A percentile compares a stretch with the other conserved stretches of the same genome.
Conservation (phyloP, 164 flowering plant genomes). For the Houttuynia cordata region DNA sequence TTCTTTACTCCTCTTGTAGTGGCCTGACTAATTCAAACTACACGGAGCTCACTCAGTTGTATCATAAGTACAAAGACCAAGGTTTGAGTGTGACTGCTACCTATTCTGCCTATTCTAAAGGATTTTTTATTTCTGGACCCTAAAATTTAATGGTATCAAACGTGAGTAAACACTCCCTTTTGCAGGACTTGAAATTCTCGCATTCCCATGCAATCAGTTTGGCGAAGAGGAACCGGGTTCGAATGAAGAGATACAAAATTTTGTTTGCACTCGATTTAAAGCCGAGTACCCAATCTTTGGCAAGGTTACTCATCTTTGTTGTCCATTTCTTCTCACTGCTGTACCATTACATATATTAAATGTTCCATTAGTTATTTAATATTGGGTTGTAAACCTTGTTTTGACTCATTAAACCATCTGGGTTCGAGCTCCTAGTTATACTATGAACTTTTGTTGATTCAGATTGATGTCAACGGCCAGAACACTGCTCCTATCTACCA, state of each 20-base stretch:
- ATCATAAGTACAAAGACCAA: slow-evolving; percentile 65
- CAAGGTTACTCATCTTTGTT: slow-evolving; percentile 33
- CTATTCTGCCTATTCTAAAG: no score
- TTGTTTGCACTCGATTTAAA: slow-evolving; percentile 79
- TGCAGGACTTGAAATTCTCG: slow-evolving; percentile 75
- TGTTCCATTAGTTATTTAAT: no score
- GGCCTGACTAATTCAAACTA: slow-evolving; percentile 82
- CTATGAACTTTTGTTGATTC: no score
- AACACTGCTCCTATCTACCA: slow-evolving; percentile 13
- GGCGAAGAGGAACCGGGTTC: slow-evolving; percentile 75
- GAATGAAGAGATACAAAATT: slow-evolving; percentile 56
- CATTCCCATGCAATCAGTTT: slow-evolving; percentile 94
- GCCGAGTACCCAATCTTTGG: slow-evolving; percentile 84
- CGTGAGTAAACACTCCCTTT: background rate
- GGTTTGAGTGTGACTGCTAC: slow-evolving; percentile 24
- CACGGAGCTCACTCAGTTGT: slow-evolving; percentile 55
- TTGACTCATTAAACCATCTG: no score
- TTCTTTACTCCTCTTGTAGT: slow-evolving; percentile 27
- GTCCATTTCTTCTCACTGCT: no score
- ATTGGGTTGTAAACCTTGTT: no score
- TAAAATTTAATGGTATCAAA: background rate
- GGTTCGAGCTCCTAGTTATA: no score
- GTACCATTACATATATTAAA: no score
- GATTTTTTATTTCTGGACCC: background rate
- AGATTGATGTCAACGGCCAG: slow-evolving; percentile 13